Base-by-base conservation (phyloP, 768 basidiomycete genomes). In the Boletus rubroflammeus region DNA sequence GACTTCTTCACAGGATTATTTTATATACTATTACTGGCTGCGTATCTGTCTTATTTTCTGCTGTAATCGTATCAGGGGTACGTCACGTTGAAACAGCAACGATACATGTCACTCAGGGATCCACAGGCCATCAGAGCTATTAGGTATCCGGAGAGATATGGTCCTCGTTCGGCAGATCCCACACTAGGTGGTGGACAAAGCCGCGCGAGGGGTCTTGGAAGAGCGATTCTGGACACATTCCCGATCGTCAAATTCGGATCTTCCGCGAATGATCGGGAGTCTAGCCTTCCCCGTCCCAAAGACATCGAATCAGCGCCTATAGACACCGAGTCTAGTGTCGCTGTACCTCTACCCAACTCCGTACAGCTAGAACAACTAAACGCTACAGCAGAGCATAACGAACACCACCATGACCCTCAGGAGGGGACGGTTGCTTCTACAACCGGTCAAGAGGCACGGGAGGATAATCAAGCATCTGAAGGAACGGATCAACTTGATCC, bases 161-260 rank as follows among this genome's bases (percentile, higher is more conserved):
- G 93, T 5, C 90, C 90, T 11, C 79, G 93, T 50, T 61, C 74
- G 3, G 73, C 73, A 13, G 67, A 72, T 47, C 61, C 63, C 1
- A 51, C 53, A 14, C 50, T 50, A 47, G 64, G 51, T 41, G 72
- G 59, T 29, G 75, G 77, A 35, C 86, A 86, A 64, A 86, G 83
- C 47, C 83, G 91, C 4, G 88, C 92, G 0, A 75, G 82, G n/a
- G 94, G 94, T 7, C 78, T 98, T 47, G 89, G 91, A 2, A 84
- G 91, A 19, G 96, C 96, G 19, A 94, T 98, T 53, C 76, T 98
- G 51, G 95, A 98, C 61, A 97, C 94, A 3, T 98, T 98, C 74
- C 94, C 95, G 5, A 74, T 97, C 57, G 86, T 96, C 72, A 93
- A 93, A 68, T 98, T 94, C 62, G 83, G 84, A 6, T 53, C 66